A percentile compares a stretch with the other conserved stretches of the same genome.
These are phyloP conservation scores for Phytophthora tentaculata DNA, from an alignment of 352 stramenopile genomes.

Conservation along the genomic window DNA sequence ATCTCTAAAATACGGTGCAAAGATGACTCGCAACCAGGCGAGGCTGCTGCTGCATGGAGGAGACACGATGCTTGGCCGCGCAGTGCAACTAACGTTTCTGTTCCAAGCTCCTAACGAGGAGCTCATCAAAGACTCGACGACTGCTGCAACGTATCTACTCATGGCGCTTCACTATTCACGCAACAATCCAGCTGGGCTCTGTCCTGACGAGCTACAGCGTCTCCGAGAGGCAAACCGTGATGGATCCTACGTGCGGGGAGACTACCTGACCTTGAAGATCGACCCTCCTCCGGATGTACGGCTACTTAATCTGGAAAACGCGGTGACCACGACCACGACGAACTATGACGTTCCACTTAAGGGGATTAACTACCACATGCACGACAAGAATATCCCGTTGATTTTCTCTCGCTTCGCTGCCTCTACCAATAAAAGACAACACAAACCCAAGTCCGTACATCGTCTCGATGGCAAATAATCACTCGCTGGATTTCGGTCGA, in stretches of 20 bases:
- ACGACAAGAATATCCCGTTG: no score
- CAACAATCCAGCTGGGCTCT: no score
- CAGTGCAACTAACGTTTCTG: no score
- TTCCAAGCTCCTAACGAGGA: constrained; percentile 41
- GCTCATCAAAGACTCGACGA: constrained; percentile 39
- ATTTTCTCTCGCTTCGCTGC: no score
- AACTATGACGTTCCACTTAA: constrained; percentile 48
- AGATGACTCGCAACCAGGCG: no score
- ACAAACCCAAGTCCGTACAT: constrained; percentile 35
- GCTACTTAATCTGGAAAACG: constrained; percentile 54
- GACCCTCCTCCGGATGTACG: constrained; percentile 37
- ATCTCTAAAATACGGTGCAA: no score
- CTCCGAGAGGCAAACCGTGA: constrained; percentile 39
- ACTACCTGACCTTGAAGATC: constrained; percentile 40
- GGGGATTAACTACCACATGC: no score
- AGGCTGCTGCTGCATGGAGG: no score
- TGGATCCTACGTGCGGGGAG: constrained; percentile 44
- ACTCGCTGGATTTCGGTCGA: constrained; percentile 47
- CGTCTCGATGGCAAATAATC: constrained; percentile 60
- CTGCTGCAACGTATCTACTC: constrained; percentile 45
- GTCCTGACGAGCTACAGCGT: no score
- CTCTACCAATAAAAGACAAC: no score
- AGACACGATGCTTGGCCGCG: no score
- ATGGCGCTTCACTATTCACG: no score
- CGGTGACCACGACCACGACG: constrained; percentile 41